Evolutionary conservation across 2,329 filamentous ascomycete species (phyloP).

Genomic region (Neofusicoccum laricinum): DNA sequence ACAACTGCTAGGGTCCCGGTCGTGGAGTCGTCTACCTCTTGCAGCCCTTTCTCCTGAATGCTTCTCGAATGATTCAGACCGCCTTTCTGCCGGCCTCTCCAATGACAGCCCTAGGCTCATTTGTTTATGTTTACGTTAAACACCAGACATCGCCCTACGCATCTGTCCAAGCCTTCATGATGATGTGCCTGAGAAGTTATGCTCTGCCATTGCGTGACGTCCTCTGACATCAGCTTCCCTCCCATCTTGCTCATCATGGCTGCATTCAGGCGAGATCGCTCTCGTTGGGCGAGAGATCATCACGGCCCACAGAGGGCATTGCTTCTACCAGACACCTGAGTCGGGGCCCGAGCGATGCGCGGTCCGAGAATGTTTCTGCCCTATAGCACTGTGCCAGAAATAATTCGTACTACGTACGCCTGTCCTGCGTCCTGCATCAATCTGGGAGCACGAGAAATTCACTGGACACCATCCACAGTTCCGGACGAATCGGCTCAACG

Average conservation of each 20-base stretch:
- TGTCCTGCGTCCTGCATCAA: background rate
- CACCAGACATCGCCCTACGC: background rate
- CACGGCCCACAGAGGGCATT: constrained; percentile 1
- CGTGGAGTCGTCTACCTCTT: constrained; percentile 11
- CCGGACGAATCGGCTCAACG: background rate
- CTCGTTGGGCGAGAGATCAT: background rate
- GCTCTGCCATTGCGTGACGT: background rate
- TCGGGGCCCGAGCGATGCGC: background rate
- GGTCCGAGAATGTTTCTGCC: background rate
- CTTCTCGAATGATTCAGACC: constrained; percentile 12
- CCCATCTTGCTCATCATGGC: background rate
- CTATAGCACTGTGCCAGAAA: background rate
- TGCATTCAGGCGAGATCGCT: background rate
- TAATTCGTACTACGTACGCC: background rate
- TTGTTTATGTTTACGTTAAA: background rate
- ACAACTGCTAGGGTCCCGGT: background rate
- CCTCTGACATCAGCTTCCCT: background rate
- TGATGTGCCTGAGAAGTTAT: background rate
- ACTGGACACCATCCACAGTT: background rate
- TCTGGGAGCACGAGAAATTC: background rate
- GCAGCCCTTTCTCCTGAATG: constrained; percentile 12
- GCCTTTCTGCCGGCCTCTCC: background rate
- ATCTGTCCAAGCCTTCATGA: background rate
- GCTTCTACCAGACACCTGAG: constrained; percentile 3
- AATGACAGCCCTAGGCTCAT: background rate